Evolutionary conservation across 805 yeast genomes (phyloP), one percentile per base, ranked within the genome.

Genomic region (Spathaspora sp.): DNA sequence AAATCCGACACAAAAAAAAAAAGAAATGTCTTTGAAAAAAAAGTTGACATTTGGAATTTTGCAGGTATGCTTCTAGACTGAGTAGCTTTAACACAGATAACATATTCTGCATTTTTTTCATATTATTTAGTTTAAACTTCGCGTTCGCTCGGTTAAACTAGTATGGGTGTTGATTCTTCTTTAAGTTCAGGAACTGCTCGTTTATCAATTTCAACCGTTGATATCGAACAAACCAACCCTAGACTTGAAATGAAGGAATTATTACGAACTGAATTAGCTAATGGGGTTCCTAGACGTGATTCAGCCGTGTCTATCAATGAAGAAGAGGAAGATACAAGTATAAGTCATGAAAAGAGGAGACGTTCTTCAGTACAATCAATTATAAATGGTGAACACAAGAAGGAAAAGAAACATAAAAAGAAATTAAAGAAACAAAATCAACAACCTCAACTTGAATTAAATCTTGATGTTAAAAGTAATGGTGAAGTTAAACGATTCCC

Each of bases 291-390:
- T 6, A 52, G 66, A 49, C 53, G 66, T 40, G 64, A 62, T 43
- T 62, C 62, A 29, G 68, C 60, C 20, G 58, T 65, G 10, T 61
- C 64, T 3, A 50, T 61, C 32, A 60, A 58, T 31, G 57, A 57
- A 26, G 68, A 63, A n/a, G 49, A 50, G 32, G 42, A 49, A 42
- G 23, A 35, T 3, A 47, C 44, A 42, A 29, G 16, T 7, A 9
- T 23, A 1, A 8, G 35, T 1, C 48, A 49, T 12, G 49, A 48
- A 47, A 68, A 63, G 35, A 63, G 84, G 45, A 68, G 79, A 56
- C 61, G 79, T 49, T 73, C 78, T 35, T 60, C 73, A 52, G 63
- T 64, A 35, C 66, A 70, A 57, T 47, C 55, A 44, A 48, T 58
- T 48, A 32, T 17, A 29, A 28, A 39, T 23, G 51, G 35, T n/a